phyloP scores from a whole-genome alignment of 257 asterid species.

The Fraxinus anomala region DNA sequence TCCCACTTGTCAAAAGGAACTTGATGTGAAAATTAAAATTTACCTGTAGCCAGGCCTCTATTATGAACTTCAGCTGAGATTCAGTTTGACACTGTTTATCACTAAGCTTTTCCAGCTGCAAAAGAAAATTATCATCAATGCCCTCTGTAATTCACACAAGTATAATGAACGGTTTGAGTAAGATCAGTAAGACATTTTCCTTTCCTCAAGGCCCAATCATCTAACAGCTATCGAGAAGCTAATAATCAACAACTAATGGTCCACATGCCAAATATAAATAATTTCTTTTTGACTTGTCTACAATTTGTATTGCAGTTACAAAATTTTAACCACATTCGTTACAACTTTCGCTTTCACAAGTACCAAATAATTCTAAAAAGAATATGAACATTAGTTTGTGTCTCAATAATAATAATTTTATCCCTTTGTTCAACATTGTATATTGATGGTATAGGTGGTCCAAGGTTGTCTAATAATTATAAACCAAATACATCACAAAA shows the following conservation, averaged over 20 bases:
- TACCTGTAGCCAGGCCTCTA: constrained; percentile 99
- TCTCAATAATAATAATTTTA: neutral
- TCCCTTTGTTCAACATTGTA: neutral
- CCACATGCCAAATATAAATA: neutral
- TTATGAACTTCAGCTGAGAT: constrained; percentile 90
- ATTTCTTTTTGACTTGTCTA: neutral
- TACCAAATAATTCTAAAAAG: neutral
- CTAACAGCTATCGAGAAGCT: neutral
- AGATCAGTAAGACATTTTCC: neutral
- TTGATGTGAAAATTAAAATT: constrained; percentile 10
- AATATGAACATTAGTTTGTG: neutral
- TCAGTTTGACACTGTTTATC: constrained; percentile 89
- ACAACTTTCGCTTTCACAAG: neutral
- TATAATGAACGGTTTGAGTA: constrained; percentile 4
- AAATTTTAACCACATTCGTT: neutral
- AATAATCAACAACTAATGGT: neutral
- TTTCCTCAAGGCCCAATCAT: neutral
- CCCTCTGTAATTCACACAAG: neutral
- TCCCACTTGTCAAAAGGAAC: constrained; percentile 12
- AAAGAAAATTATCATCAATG: constrained; percentile 27
- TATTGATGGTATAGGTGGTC: neutral
- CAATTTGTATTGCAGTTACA: neutral
- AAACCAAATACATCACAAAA: neutral
- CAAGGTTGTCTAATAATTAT: neutral
- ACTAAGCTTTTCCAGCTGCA: constrained; percentile 93